Evolutionary conservation across 129 eudicot species (phyloP).

Genomic region (Lactuca sativa): DNA sequence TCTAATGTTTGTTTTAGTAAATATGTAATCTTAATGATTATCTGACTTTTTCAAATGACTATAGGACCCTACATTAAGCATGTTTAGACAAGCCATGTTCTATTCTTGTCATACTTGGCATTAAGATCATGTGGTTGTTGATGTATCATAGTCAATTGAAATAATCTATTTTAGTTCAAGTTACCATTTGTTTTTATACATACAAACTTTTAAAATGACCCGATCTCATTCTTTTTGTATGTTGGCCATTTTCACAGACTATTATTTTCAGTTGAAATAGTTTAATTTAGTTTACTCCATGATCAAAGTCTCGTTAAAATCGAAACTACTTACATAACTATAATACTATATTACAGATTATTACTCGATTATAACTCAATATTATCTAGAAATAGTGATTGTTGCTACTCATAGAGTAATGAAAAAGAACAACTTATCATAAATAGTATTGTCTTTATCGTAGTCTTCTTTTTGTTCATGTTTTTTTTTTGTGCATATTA

Average conservation of each 20-base stretch:
- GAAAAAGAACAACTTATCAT: too few relatives aligned
- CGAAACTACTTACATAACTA: not conserved
- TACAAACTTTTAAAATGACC: not conserved
- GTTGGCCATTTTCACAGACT: not conserved
- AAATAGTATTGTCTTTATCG: not conserved
- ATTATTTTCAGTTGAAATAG: not conserved
- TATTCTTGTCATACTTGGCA: not conserved
- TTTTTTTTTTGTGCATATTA: too few relatives aligned
- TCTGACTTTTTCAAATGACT: not conserved
- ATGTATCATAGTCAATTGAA: not conserved
- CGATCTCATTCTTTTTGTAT: not conserved
- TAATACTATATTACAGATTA: not conserved
- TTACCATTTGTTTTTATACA: too few relatives aligned
- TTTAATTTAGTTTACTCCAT: not conserved
- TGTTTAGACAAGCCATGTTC: not conserved
- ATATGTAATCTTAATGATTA: not conserved
- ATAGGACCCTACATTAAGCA: not conserved
- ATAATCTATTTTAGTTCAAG: not conserved
- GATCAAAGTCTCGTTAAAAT: not conserved
- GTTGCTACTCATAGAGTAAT: not conserved
- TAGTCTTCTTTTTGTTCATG: not conserved
- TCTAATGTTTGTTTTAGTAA: not conserved
- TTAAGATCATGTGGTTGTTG: not conserved
- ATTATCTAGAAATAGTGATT: too few relatives aligned
- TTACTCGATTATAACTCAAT: too few relatives aligned